Conservation (phyloP, 2,329 filamentous ascomycete species). For the Colletotrichum sp. region DNA sequence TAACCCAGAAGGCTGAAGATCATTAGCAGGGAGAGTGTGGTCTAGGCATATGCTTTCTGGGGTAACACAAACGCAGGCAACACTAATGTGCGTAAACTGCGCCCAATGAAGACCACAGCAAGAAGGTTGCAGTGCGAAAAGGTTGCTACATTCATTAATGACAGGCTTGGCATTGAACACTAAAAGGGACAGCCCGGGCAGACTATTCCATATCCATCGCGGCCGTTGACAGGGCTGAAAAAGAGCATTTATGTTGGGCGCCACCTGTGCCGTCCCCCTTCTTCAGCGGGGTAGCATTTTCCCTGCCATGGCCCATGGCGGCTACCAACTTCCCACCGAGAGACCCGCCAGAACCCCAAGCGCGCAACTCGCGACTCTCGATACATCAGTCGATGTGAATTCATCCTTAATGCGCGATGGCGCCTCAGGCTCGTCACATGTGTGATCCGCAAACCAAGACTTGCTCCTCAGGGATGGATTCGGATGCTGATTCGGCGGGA, state of each 20-base stretch:
- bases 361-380: not conserved
- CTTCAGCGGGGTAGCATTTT: not conserved
- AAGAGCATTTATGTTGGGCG: not conserved
- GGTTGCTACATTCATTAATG: not conserved
- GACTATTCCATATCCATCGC: not conserved
- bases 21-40: not conserved
- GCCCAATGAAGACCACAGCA: not conserved
- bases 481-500: not conserved
- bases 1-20: not conserved
- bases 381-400: not conserved
- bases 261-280: too few relatives aligned
- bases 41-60: not conserved
- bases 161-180: not conserved
- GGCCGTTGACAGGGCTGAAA: not conserved
- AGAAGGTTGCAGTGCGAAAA: not conserved
- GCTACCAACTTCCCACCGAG: not conserved
- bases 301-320: not conserved
- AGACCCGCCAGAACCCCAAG: not conserved
- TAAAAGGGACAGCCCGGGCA: not conserved
- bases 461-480: not conserved
- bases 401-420: not conserved
- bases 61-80: not conserved
- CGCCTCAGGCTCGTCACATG: not conserved
- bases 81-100: not conserved
- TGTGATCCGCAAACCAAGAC: not conserved